These are phyloP conservation scores for Plasmodium sp. DNA, from an alignment of 169 alveolate genomes.

Conservation along the genomic window DNA sequence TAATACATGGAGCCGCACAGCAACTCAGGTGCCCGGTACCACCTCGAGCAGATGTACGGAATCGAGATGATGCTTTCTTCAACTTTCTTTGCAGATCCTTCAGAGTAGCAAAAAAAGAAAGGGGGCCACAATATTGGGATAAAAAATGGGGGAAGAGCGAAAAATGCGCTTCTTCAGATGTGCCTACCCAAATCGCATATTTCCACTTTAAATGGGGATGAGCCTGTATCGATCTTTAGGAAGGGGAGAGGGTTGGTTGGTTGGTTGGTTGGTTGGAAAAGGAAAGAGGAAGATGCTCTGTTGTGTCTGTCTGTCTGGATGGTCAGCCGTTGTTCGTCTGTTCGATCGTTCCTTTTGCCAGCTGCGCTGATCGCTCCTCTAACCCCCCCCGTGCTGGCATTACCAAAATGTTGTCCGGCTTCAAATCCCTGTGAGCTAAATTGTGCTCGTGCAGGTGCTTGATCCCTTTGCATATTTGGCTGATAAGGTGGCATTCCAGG, in stretches of 20 bases:
- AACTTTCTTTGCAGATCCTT: conserved; percentile 75
- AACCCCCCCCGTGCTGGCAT: background rate
- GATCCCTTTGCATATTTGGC: conserved; percentile 80
- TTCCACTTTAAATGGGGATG: conserved; percentile 73
- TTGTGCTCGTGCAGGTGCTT: conserved; percentile 78
- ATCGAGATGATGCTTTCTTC: conserved; percentile 75
- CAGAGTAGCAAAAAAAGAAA: conserved; percentile 18
- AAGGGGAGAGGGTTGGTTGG: background rate
- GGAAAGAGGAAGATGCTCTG: background rate
- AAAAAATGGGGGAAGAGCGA: background rate
- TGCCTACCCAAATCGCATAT: conserved; percentile 82
- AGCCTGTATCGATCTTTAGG: conserved; percentile 77
- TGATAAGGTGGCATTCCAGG: conserved; percentile 1
- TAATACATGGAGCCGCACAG: conserved; percentile 80
- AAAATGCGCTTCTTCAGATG: background rate
- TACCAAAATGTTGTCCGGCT: conserved; percentile 84
- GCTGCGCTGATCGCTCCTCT: background rate
- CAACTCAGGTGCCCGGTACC: conserved; percentile 86
- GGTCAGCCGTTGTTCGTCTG: background rate
- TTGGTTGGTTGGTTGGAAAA: background rate
- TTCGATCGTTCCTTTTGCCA: background rate
- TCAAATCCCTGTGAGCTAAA: conserved; percentile 83
- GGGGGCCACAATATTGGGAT: background rate
- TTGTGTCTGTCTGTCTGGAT: background rate
- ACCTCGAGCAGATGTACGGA: conserved; percentile 84